Base-by-base conservation (phyloP, 2,329 filamentous ascomycete genomes). In the Fusarium anguioides region DNA sequence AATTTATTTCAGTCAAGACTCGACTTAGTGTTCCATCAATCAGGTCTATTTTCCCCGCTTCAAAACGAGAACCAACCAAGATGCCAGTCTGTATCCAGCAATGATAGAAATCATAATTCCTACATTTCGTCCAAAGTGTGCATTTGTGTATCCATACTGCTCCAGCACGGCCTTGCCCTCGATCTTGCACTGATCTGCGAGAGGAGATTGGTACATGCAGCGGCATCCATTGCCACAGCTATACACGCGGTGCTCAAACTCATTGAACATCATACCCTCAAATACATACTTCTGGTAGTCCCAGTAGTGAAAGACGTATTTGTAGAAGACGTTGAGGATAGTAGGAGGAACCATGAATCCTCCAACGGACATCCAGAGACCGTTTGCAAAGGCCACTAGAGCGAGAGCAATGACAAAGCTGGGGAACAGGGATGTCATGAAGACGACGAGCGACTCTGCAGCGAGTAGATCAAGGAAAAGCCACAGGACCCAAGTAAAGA, bases 211-310 rank as follows among this genome's bases (percentile, higher is more conserved):
- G 76, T 90, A 96, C 86, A 92, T 90, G 80, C 93, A 96, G 37
- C 84, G 83, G 70, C 88, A 93, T 0, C 77, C 78, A 6, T 64
- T 48, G 1, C 69, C 74, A 5, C 64, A 82, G 78, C 37, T 65
- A 20, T 92, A 96, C 5, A 81, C 84, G 15, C 91, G 82, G 18
- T 85, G 68, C 2, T 81, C 81, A 75, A 97, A 96, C 79, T 97
- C 92, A 73, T 96, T 96, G 51, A 95, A 89, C 92, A 96, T 96
- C 93, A 97, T 96, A 15, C 92, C 93, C 74, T 95, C 88, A 75
- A 96, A 97, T 5, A 96, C 93, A 71, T 94, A 96, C 39, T 83
- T 86, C 75, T 95, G 92, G 74, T 96, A 96, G 75, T 96, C 91
- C 74, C 94, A 94, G 77, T 94, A 96, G 75, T 94, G 91, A 72